Evolutionary conservation across 1,139 yeast species (phyloP).

Genomic region (Oligophagozyma castellii): DNA sequence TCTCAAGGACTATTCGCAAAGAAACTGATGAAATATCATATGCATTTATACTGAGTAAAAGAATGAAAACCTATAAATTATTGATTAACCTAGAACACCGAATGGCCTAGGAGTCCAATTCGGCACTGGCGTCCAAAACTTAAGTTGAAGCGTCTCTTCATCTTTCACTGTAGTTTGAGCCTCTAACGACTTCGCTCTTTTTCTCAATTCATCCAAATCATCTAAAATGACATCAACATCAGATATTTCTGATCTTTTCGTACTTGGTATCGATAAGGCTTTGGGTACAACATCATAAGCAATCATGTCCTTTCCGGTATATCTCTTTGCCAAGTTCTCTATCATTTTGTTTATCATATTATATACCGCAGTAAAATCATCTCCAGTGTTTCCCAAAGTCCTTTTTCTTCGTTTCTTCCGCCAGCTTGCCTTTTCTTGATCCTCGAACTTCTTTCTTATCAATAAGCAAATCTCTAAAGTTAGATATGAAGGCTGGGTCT

Average conservation of each 20-base stretch:
- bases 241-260: conserved; percentile 21
- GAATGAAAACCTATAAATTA: not conserved
- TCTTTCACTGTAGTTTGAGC: conserved; percentile 2
- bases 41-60: not conserved
- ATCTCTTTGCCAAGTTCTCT: conserved; percentile 8
- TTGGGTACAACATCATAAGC: conserved; percentile 4
- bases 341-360: conserved; percentile 13
- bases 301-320: conserved; percentile 3
- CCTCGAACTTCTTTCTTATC: conserved; percentile 1
- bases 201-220: conserved; percentile 22
- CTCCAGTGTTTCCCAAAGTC: too few relatives aligned
- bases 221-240: conserved; percentile 17
- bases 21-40: conserved; percentile 2
- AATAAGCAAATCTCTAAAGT: not conserved
- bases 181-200: conserved; percentile 8
- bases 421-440: conserved; percentile 1
- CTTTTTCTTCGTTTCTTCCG: conserved; percentile 1
- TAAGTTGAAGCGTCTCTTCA: not conserved
- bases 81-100: conserved; percentile 25
- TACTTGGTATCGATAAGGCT: conserved; percentile 5
- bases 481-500: conserved; percentile 2
- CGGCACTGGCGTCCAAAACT: conserved; percentile 17
- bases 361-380: conserved; percentile 25
- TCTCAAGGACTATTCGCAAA: conserved; percentile 59
- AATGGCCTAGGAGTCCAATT: conserved; percentile 37